Evolutionary conservation across 1,284 basidiomycete genomes (phyloP).

Genomic region (Apiotrichum mycotoxinovorans): DNA sequence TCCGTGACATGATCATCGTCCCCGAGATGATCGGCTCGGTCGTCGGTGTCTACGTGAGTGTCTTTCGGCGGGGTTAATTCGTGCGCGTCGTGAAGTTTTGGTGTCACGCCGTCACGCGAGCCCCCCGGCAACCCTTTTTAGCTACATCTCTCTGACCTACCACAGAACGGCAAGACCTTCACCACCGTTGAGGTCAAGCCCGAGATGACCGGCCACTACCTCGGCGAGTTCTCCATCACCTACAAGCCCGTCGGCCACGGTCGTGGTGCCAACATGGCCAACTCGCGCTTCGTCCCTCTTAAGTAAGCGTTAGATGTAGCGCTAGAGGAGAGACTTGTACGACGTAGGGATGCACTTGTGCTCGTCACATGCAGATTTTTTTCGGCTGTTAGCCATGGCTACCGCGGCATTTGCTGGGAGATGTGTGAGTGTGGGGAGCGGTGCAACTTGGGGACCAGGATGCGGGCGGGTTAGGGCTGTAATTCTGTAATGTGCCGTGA

Average conservation of each 20-base stretch:
- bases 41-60: slow-evolving; percentile 78
- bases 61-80: background rate
- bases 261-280: slow-evolving; percentile 75
- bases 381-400: background rate
- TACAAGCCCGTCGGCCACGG: slow-evolving; percentile 99
- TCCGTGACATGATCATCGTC: slow-evolving; percentile 99
- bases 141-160: background rate
- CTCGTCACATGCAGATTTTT: slow-evolving; percentile 10
- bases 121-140: background rate
- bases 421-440: background rate
- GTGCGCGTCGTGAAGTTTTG: no score
- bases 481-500: no score
- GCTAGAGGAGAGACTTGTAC: slow-evolving; percentile 23
- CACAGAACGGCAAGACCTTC: slow-evolving; percentile 66
- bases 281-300: slow-evolving; percentile 60
- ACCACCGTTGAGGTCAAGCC: slow-evolving; percentile 99
- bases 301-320: slow-evolving; percentile 52
- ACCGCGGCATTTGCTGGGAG: no score
- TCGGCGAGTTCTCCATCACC: slow-evolving; percentile 84
- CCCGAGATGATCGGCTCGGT: slow-evolving; percentile 99
- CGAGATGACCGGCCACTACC: slow-evolving; percentile 99
- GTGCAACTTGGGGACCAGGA: no score
- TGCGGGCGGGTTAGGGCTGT: no score
- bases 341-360: slow-evolving; percentile 29
- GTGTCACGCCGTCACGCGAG: no score